phyloP scores from a whole-genome alignment of 495 filamentous ascomycete genomes.

The Hypoxylon lenormandii region DNA sequence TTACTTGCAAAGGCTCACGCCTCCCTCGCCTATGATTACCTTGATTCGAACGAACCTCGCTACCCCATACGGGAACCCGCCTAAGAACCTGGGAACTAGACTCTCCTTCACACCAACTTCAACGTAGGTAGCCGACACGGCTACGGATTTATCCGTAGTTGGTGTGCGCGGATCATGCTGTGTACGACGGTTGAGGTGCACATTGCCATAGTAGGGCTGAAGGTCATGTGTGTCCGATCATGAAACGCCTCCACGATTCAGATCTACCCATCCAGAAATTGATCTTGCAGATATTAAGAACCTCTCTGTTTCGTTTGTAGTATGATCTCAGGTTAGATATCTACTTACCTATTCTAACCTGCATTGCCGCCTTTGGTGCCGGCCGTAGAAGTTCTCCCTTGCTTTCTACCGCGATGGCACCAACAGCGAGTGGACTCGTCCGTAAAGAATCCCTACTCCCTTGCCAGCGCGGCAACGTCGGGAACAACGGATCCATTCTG shows the following conservation, averaged over 20 bases:
- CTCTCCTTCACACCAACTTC: constrained; percentile 11
- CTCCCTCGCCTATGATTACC: constrained; percentile 37
- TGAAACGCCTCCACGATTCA: constrained; percentile 45
- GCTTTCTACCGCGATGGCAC: background rate
- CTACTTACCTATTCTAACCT: background rate
- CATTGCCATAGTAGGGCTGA: constrained; percentile 48
- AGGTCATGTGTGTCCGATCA: constrained; percentile 38
- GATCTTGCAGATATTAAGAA: constrained; percentile 34
- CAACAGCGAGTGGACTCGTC: background rate
- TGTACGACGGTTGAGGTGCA: constrained; percentile 5
- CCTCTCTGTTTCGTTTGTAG: background rate
- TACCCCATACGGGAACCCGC: constrained; percentile 33
- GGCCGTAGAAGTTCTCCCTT: constrained; percentile 25
- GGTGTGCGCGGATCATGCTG: constrained; percentile 12
- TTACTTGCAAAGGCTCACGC: constrained; percentile 18
- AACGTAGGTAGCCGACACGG: constrained; percentile 15
- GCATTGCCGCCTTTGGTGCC: constrained; percentile 20
- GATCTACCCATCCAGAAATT: constrained; percentile 37
- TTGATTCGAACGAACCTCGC: constrained; percentile 10
- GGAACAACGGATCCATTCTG: constrained; percentile 30
- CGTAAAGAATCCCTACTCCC: background rate
- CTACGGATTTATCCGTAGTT: constrained; percentile 22
- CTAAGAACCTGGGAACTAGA: background rate
- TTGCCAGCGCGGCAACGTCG: constrained; percentile 21
- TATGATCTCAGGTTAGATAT: background rate